Evolutionary conservation across 495 filamentous ascomycete species (phyloP).

Genomic region (Hyaloscypha bicolor): DNA sequence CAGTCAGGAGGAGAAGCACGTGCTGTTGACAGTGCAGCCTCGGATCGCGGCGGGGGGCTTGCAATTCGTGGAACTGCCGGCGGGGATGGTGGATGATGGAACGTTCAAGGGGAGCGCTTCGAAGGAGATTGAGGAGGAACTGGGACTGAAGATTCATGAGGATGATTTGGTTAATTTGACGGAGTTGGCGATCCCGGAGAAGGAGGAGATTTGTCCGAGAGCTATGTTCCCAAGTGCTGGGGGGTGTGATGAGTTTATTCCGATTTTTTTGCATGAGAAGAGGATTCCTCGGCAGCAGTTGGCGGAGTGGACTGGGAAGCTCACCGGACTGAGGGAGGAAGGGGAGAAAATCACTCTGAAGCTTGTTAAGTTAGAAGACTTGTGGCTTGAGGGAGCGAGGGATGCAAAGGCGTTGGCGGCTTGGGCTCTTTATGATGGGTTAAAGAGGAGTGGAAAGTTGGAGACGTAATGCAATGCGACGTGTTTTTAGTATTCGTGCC

Average conservation of each 20-base stretch:
- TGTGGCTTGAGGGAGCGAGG: slow-evolving; percentile 75
- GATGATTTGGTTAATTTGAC: slow-evolving; percentile 72
- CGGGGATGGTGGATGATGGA: slow-evolving; percentile 88
- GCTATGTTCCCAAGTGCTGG: slow-evolving; percentile 78
- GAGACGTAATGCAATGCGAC: slow-evolving; percentile 32
- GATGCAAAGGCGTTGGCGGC: slow-evolving; percentile 83
- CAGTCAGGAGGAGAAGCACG: slow-evolving; percentile 61
- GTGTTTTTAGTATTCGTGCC: not conserved
- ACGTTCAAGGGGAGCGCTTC: slow-evolving; percentile 78
- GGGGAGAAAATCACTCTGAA: slow-evolving; percentile 85
- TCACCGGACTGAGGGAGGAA: slow-evolving; percentile 76
- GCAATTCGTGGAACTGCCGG: slow-evolving; percentile 77
- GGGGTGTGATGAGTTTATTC: slow-evolving; percentile 83
- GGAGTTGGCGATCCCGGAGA: slow-evolving; percentile 49
- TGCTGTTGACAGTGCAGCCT: slow-evolving; percentile 80
- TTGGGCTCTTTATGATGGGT: slow-evolving; percentile 73
- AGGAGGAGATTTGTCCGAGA: slow-evolving; percentile 51
- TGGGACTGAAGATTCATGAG: slow-evolving; percentile 53
- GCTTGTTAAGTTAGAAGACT: slow-evolving; percentile 67
- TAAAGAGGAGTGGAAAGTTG: slow-evolving; percentile 67
- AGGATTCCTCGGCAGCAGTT: slow-evolving; percentile 64
- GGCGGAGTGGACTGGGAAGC: slow-evolving; percentile 66
- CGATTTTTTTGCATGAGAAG: slow-evolving; percentile 74
- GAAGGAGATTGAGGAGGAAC: slow-evolving; percentile 82
- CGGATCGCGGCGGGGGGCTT: slow-evolving; percentile 79